A percentile compares a stretch with the other conserved stretches of the same genome.
Evolutionary conservation across 1,284 basidiomycete species (phyloP).

Genomic region (Austroboletus niveus): DNA sequence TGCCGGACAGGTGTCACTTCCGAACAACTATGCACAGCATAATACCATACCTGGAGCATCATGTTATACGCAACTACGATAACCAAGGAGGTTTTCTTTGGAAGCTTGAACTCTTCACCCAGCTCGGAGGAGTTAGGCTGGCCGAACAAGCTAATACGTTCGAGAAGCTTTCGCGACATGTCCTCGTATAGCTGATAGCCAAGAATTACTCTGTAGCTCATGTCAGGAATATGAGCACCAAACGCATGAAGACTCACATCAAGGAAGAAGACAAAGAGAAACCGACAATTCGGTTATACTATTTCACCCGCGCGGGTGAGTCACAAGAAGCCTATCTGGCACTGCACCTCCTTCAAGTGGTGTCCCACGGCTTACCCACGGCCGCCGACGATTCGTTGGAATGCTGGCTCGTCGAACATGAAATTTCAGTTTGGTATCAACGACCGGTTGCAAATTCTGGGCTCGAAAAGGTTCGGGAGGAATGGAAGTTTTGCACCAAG

Average conservation of each 20-base stretch:
- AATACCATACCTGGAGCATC: conserved; percentile 43
- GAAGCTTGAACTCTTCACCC: conserved; percentile 46
- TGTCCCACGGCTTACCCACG: no score
- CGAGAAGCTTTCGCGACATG: conserved; percentile 9
- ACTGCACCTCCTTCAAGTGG: no score
- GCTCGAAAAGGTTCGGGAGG: not conserved
- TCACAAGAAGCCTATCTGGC: no score
- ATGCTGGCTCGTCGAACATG: no score
- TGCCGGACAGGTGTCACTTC: not conserved
- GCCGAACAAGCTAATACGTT: not conserved
- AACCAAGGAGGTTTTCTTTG: conserved; percentile 40
- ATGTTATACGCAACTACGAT: conserved; percentile 45
- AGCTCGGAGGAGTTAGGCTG: not conserved
- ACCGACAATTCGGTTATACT: no score
- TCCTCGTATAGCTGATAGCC: not conserved
- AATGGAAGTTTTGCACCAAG: not conserved
- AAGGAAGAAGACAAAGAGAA: not conserved
- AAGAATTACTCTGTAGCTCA: not conserved
- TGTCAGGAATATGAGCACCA: not conserved
- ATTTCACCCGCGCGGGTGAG: no score
- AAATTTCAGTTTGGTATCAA: not conserved
- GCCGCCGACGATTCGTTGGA: no score
- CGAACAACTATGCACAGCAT: not conserved
- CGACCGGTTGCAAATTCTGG: not conserved
- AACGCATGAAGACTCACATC: not conserved